Percentiles rank a stretch among this genome's conserved stretches.
These are phyloP conservation scores for Rugonectria rugulosa DNA, from an alignment of 2,329 filamentous ascomycete species.

Conservation along the genomic window DNA sequence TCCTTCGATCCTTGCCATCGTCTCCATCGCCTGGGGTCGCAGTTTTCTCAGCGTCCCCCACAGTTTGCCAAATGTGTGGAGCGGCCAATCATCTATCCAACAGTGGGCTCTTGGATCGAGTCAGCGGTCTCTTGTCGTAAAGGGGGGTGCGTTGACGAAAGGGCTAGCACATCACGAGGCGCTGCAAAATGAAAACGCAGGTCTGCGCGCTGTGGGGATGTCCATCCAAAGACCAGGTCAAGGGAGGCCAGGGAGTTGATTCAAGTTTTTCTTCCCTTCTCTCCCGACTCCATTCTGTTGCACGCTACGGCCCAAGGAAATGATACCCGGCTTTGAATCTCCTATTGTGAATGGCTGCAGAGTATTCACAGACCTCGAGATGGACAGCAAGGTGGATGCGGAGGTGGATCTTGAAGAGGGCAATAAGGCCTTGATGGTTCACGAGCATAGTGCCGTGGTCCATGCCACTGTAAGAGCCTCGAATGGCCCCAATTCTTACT, in stretches of 20 bases:
- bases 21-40: constrained; percentile 18
- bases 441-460: constrained; percentile 24
- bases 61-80: constrained; percentile 39
- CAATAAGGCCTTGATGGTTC: constrained; percentile 31
- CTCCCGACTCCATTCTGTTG: constrained; percentile 13
- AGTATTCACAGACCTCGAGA: constrained; percentile 5
- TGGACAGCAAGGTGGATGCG: constrained; percentile 18
- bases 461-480: constrained; percentile 25
- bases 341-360: neutral
- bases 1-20: constrained; percentile 25
- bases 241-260: constrained; percentile 13
- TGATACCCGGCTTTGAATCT: constrained; percentile 8
- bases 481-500: constrained; percentile 25
- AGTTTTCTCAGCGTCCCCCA: constrained; percentile 24
- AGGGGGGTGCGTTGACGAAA: constrained; percentile 26
- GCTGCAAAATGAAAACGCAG: constrained; percentile 32
- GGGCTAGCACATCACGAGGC: constrained; percentile 36
- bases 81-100: constrained; percentile 35
- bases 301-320: constrained; percentile 4
- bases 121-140: constrained; percentile 25
- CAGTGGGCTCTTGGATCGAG: constrained; percentile 29
- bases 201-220: constrained; percentile 31
- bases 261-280: constrained; percentile 21
- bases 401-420: constrained; percentile 28
- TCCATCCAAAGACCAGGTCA: constrained; percentile 10